These are phyloP conservation scores for Apiospora saccharicola DNA, from an alignment of 2,329 filamentous ascomycete genomes.

Conservation along the genomic window DNA sequence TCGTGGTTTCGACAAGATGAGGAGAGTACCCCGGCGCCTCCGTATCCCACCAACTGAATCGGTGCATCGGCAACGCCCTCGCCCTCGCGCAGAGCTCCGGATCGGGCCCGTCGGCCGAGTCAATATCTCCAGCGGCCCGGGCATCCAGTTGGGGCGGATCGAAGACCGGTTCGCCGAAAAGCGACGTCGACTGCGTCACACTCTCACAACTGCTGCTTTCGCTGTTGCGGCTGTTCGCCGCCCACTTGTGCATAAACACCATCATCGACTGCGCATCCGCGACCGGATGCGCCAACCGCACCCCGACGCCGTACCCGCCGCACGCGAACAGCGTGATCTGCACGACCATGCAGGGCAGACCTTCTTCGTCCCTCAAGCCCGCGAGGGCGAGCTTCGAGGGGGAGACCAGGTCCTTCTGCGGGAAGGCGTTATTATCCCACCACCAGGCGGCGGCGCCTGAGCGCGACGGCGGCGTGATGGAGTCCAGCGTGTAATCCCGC, in stretches of 20 bases:
- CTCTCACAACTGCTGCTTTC: no score
- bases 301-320: constrained; percentile 50
- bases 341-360: constrained; percentile 43
- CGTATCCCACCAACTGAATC: constrained; percentile 55
- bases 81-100: constrained; percentile 42
- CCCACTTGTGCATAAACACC: constrained; percentile 53
- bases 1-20: constrained; percentile 36
- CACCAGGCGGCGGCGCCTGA: constrained; percentile 29
- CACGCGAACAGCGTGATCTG: constrained; percentile 51
- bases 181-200: background rate
- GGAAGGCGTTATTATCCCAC: constrained; percentile 47
- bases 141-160: constrained; percentile 49
- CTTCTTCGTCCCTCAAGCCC: constrained; percentile 38
- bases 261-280: constrained; percentile 53
- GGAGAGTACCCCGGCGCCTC: constrained; percentile 41
- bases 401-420: constrained; percentile 44
- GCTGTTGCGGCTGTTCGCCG: constrained; percentile 41
- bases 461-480: constrained; percentile 44
- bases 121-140: constrained; percentile 37
- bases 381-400: constrained; percentile 44
- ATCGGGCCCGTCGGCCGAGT: constrained; percentile 31
- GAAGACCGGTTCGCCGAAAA: constrained; percentile 43
- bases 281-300: constrained; percentile 53
- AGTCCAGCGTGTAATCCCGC: constrained; percentile 38
- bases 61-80: constrained; percentile 50